Evolutionary conservation across 2,329 filamentous ascomycete species (phyloP).

Genomic region (Fusarium graminum): DNA sequence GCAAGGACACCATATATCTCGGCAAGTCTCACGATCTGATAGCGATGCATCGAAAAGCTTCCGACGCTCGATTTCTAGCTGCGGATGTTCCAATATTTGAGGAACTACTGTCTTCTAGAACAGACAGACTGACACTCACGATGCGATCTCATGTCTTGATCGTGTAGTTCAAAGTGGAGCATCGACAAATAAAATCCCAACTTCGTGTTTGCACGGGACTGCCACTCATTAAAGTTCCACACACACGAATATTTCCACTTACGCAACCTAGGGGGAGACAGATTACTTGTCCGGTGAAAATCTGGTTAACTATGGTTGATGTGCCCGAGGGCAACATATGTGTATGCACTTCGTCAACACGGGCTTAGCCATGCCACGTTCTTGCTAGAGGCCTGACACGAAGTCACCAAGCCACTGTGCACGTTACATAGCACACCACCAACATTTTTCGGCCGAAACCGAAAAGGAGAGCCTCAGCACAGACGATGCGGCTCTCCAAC

Average conservation of each 20-base stretch:
- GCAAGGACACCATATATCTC: constrained; percentile 5
- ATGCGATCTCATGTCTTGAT: constrained; percentile 11
- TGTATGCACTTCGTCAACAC: constrained; percentile 22
- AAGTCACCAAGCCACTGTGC: constrained; percentile 19
- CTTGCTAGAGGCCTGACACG: constrained; percentile 20
- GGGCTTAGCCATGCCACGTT: constrained; percentile 18
- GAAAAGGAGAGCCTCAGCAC: constrained; percentile 38
- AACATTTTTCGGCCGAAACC: constrained; percentile 30
- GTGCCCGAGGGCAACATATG: constrained; percentile 22
- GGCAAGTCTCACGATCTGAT: constrained; percentile 11
- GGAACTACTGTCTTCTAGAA: constrained; percentile 28
- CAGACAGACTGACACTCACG: constrained; percentile 19
- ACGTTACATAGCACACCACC: constrained; percentile 13
- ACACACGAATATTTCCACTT: constrained; percentile 10
- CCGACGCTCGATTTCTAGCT: constrained; percentile 17
- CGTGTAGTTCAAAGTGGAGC: constrained; percentile 38
- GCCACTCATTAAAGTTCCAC: constrained; percentile 34
- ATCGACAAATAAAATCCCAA: constrained; percentile 11
- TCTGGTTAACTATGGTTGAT: too few relatives aligned
- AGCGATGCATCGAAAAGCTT: constrained; percentile 19
- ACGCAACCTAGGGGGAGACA: too few relatives aligned
- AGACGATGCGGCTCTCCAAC: constrained; percentile 36
- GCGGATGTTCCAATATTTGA: constrained; percentile 28
- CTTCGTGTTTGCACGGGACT: constrained; percentile 19
- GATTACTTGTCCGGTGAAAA: too few relatives aligned